phyloP scores from a whole-genome alignment of 176 grass and related monocot genomes.

The Oryza meridionalis region DNA sequence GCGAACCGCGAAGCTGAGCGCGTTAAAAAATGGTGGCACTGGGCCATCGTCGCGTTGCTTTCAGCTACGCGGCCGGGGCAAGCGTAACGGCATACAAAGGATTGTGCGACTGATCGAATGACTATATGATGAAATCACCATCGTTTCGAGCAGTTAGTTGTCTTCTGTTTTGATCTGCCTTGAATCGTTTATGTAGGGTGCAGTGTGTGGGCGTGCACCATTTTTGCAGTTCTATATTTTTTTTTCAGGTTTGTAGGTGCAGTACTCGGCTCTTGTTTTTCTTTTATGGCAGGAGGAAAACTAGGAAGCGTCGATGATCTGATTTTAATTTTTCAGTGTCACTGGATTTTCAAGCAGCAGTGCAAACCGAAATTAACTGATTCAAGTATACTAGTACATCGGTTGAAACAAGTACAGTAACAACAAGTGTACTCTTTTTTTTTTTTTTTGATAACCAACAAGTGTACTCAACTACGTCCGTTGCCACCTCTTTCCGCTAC shows the following conservation, averaged over 20 bases:
- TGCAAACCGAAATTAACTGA: background rate
- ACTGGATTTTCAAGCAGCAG: background rate
- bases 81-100: background rate
- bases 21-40: background rate
- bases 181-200: too few relatives aligned
- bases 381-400: background rate
- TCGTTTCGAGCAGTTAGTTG: too few relatives aligned
- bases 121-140: too few relatives aligned
- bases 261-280: too few relatives aligned
- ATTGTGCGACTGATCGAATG: too few relatives aligned
- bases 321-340: background rate
- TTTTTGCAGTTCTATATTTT: too few relatives aligned
- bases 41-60: constrained; percentile 15
- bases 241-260: background rate
- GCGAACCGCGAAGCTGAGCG: background rate
- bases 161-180: background rate
- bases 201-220: too few relatives aligned
- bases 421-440: too few relatives aligned
- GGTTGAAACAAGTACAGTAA: too few relatives aligned
- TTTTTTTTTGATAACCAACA: too few relatives aligned
- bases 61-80: background rate
- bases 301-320: too few relatives aligned
- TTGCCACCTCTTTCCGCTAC: constrained; percentile 28
- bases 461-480: background rate
- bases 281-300: too few relatives aligned